These are phyloP conservation scores for Ascochyta viciae-villosae DNA, from an alignment of 2,329 filamentous ascomycete species.

Conservation along the genomic window DNA sequence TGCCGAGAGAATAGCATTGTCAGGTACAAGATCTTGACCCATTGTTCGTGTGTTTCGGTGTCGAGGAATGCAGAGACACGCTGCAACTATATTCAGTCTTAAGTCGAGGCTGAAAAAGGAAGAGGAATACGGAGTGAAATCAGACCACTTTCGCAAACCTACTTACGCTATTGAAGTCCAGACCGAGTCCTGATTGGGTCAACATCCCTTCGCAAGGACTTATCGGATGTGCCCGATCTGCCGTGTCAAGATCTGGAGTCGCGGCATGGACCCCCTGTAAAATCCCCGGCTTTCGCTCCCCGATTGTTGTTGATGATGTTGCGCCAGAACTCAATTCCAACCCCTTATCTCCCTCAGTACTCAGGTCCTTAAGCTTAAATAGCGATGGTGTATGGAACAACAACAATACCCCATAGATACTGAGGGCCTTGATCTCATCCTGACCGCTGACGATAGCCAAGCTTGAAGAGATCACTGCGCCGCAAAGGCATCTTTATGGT, in stretches of 20 bases:
- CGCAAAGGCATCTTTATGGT: not conserved
- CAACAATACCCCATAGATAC: not conserved
- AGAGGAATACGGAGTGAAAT: slow-evolving; percentile 1
- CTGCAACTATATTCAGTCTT: not conserved
- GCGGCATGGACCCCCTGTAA: slow-evolving; percentile 3
- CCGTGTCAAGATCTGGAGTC: slow-evolving; percentile 11
- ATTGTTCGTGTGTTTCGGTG: slow-evolving; percentile 1
- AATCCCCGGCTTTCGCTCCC: not conserved
- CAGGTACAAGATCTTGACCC: slow-evolving; percentile 12
- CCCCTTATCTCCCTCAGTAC: not conserved
- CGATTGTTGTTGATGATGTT: not conserved
- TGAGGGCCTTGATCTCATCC: not conserved
- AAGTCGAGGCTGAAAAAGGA: slow-evolving; percentile 1
- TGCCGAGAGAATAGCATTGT: slow-evolving; percentile 13
- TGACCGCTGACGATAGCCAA: not conserved
- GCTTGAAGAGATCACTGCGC: not conserved
- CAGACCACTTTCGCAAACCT: slow-evolving; percentile 11
- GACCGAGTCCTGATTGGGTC: slow-evolving; percentile 4
- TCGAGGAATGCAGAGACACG: not conserved
- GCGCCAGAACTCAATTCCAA: not conserved
- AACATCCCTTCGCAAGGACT: not conserved
- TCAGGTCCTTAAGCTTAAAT: too few species aligned
- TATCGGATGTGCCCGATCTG: slow-evolving; percentile 9
- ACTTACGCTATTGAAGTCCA: slow-evolving; percentile 5
- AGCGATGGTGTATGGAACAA: not conserved